phyloP scores from a whole-genome alignment of 495 filamentous ascomycete species.

The Lepraria neglecta region DNA sequence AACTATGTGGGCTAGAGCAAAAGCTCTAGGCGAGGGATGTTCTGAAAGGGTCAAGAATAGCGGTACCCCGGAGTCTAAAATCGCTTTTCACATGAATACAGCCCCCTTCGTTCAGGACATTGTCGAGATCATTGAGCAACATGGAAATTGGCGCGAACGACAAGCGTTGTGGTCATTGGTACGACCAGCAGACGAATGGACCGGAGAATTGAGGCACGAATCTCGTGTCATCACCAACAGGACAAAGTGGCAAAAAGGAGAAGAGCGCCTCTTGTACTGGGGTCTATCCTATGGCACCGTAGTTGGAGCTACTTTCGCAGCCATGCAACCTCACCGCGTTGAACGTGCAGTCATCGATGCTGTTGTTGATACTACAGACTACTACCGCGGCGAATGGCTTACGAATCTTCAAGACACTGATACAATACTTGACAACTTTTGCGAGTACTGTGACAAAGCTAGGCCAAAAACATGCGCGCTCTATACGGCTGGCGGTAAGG shows the following conservation, averaged over 20 bases:
- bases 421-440: slow-evolving; percentile 43
- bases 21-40: slow-evolving; percentile 33
- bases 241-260: slow-evolving; percentile 20
- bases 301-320: slow-evolving; percentile 52
- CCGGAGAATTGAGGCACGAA: not conserved
- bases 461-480: slow-evolving; percentile 38
- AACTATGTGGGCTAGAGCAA: slow-evolving; percentile 33
- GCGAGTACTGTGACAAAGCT: slow-evolving; percentile 42
- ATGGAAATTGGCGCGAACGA: slow-evolving; percentile 37
- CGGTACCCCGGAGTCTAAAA: slow-evolving; percentile 26
- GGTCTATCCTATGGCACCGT: slow-evolving; percentile 65
- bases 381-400: slow-evolving; percentile 38
- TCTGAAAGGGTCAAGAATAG: slow-evolving; percentile 12
- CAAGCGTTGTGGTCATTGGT: slow-evolving; percentile 21
- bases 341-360: slow-evolving; percentile 47
- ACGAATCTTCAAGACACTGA: slow-evolving; percentile 47
- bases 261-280: slow-evolving; percentile 51
- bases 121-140: slow-evolving; percentile 47
- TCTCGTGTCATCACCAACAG: not conserved
- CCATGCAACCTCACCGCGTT: slow-evolving; percentile 49
- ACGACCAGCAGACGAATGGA: not conserved
- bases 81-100: slow-evolving; percentile 46
- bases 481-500: slow-evolving; percentile 32
- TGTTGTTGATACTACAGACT: slow-evolving; percentile 47
- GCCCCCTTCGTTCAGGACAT: slow-evolving; percentile 45